Base-by-base conservation (phyloP, 805 yeast genomes). In the Kluyveromyces lactis region DNA sequence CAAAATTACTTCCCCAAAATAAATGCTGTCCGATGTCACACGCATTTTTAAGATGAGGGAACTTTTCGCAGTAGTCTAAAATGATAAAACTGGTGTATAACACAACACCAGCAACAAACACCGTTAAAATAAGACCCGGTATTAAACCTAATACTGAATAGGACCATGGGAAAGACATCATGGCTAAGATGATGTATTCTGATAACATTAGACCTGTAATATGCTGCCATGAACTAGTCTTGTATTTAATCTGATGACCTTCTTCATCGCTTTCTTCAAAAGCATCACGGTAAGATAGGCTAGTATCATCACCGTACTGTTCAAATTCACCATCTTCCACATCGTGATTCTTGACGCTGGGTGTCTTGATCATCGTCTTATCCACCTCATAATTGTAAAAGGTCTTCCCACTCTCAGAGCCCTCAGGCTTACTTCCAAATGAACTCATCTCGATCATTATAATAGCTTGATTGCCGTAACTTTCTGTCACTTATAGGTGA, bases 101-200 rank as follows among this genome's bases (percentile, higher is more conserved):
- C 19, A 71, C 75, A 4, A 73, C 66, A 17, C 66, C 44, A 1
- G 79, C 66, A 3, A 75, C 75, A 38, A 71, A 69, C 1, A 67
- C 66, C 0, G 81, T 76, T 35, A 75, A 50, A 24, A 76, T 71
- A 19, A 76, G 58, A 1, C 81, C 82, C 1, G 80, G 79, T 1
- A 75, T 71, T 7, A 76, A 55, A 0, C 82, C 82, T 13, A 76
- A 56, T 3, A 75, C 75, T 2, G 80, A 73, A 48, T 72, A 76
- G 9, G 79, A 72, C 79, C 80, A 74, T 0, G 82, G 82, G 53
- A 76, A 76, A n/a, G 79, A 72, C 76, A 76, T 67, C 42, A 75
- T 73, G 11, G 81, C 81, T 44, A 76, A 61, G 48, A 80, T 76
- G 24, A 75, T 73, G 53, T 76, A 76, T 52, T 76, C 81, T 1